Evolutionary conservation across 768 basidiomycete species (phyloP), one percentile per base, ranked within the genome.

Genomic region (Gymnopilus junonius): DNA sequence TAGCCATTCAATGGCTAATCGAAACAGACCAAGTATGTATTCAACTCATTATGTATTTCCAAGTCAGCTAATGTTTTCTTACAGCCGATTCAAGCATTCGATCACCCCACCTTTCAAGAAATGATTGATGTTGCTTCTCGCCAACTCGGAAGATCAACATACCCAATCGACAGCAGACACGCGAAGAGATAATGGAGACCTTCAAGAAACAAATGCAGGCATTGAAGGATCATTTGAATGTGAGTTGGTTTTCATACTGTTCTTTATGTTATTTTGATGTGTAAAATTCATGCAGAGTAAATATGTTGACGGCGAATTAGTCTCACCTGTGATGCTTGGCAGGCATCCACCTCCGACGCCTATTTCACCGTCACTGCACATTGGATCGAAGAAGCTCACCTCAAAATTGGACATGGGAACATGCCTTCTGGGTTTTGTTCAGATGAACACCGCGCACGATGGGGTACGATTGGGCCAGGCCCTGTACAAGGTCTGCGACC

Each of bases 281-380:
- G n/a, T 14, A 4, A n/a, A 42, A 42, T 42, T 42, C n/a, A 10
- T 14, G n/a, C 15, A 65, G 66, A 62, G 64, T n/a, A 10, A 10
- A 3, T 4, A 27, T 12, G 63, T 65, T 34, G 55, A 14, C 20
- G 63, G 66, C 4, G 55, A 58, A 70, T 79, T 14, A 77, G 62
- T 29, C 56, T 78, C 0, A 82, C 80, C 0, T 77, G 74, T 59
- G 76, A 83, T 58, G 74, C 71, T 0, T 82, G 80, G 80, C 76
- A 78, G 39, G 82, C 82, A 2, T 63, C 54, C 1, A 81, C 80
- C 59, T 59, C 55, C 0, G 75, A 81, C 55, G 69, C 65, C 0
- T 83, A 82, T 63, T 79, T 80, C 59, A 76, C 75, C 0, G 74
- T 82, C 10, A 80, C 76, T 0, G 74, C 67, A 0, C 76, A 78